Evolutionary conservation across 345 rosid species (phyloP).

Genomic region (Kandelia obovata): DNA sequence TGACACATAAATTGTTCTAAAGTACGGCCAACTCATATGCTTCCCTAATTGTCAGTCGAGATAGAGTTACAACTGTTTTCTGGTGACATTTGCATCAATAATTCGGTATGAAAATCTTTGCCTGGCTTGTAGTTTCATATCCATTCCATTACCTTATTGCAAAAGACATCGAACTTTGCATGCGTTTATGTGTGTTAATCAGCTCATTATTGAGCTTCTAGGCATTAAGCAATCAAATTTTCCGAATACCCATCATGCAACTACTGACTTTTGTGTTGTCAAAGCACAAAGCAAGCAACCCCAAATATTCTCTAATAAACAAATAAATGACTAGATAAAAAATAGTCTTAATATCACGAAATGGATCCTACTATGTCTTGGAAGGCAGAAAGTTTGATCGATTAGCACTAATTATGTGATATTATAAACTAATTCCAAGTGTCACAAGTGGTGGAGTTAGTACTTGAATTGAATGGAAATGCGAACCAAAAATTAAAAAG

Average conservation of each 20-base stretch:
- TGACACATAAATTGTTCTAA: not conserved
- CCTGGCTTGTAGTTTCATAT: constrained; percentile 3
- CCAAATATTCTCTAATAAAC: not conserved
- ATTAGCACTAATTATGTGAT: not conserved
- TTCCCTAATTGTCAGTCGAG: not conserved
- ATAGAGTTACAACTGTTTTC: not conserved
- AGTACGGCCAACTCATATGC: not conserved
- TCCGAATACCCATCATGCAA: not conserved
- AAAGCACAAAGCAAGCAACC: not conserved
- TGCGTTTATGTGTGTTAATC: too few relatives aligned
- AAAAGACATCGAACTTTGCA: too few relatives aligned
- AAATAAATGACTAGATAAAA: not conserved
- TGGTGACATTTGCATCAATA: constrained; percentile 12
- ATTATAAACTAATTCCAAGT: not conserved
- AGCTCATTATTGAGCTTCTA: not conserved
- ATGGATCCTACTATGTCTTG: not conserved
- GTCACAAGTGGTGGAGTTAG: too few relatives aligned
- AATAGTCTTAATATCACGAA: not conserved
- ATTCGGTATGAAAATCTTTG: constrained; percentile 3
- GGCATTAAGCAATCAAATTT: not conserved
- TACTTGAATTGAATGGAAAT: too few relatives aligned
- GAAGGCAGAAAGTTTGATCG: not conserved
- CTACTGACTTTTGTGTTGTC: constrained; percentile 5
- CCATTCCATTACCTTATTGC: constrained; percentile 10
- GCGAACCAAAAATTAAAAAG: too few relatives aligned